phyloP scores from a whole-genome alignment of 768 basidiomycete genomes.

The Cystofilobasidium ferigula region DNA sequence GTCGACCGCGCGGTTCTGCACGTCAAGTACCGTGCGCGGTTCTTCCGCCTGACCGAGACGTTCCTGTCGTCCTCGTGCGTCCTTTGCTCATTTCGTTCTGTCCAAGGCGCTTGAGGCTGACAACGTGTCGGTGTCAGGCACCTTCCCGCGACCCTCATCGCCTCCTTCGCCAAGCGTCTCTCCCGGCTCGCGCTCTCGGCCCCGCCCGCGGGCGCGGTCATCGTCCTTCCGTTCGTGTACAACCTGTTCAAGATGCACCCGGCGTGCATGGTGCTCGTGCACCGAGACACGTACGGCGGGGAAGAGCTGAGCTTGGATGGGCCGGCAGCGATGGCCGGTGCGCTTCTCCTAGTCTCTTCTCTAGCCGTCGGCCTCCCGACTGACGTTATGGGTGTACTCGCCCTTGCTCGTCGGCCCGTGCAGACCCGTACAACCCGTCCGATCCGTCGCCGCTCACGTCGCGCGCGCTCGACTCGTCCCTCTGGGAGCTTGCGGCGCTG shows the following conservation, averaged over 20 bases:
- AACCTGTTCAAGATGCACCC: slow-evolving; percentile 88
- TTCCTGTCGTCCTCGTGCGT: slow-evolving; percentile 85
- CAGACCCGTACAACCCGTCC: slow-evolving; percentile 58
- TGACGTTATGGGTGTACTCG: slow-evolving; percentile 11
- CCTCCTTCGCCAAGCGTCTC: slow-evolving; percentile 87
- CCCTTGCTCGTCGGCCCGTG: neutral
- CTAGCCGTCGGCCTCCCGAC: neutral
- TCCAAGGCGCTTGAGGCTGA: neutral
- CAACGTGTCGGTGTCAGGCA: slow-evolving; percentile 45
- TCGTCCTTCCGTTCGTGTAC: slow-evolving; percentile 85
- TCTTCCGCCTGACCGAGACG: slow-evolving; percentile 82
- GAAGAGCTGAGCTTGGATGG: slow-evolving; percentile 9
- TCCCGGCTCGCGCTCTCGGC: slow-evolving; percentile 71
- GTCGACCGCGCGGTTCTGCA: slow-evolving; percentile 80
- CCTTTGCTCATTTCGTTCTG: neutral
- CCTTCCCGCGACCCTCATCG: slow-evolving; percentile 78
- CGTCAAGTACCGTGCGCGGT: slow-evolving; percentile 81
- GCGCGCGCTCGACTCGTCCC: slow-evolving; percentile 68
- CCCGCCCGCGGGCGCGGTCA: slow-evolving; percentile 79
- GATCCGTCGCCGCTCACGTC: slow-evolving; percentile 68
- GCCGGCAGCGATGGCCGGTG: slow-evolving; percentile 22
- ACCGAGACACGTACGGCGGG: slow-evolving; percentile 42
- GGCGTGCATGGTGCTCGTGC: slow-evolving; percentile 83
- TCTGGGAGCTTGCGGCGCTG: slow-evolving; percentile 84
- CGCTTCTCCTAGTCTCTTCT: neutral